phyloP scores from a whole-genome alignment of 345 rosid genomes.

The Citrus inodora region DNA sequence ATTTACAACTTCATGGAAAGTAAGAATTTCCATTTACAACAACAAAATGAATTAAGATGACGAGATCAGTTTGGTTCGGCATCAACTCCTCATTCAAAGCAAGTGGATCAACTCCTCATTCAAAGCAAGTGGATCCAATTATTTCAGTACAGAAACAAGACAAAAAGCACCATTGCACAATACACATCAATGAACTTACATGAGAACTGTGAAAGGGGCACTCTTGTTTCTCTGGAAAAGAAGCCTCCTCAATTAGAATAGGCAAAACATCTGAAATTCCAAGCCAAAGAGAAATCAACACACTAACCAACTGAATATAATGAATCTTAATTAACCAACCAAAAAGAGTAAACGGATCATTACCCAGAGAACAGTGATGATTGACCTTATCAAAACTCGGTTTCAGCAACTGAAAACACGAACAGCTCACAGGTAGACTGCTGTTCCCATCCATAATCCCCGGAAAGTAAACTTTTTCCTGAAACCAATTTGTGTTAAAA shows the following conservation, averaged over 20 bases:
- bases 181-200: constrained; percentile 29
- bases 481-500: background rate
- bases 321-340: background rate
- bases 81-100: background rate
- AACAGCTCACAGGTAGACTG: constrained; percentile 25
- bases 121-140: background rate
- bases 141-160: background rate
- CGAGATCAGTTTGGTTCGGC: background rate
- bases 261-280: constrained; percentile 56
- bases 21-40: background rate
- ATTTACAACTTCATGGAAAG: background rate
- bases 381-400: constrained; percentile 37
- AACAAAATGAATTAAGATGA: background rate
- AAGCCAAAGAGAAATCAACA: constrained; percentile 7
- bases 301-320: background rate
- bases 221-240: constrained; percentile 43
- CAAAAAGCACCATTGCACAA: background rate
- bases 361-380: constrained; percentile 41
- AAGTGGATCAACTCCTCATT: background rate
- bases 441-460: constrained; percentile 25
- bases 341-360: background rate
- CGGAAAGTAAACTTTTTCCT: constrained; percentile 23
- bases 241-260: constrained; percentile 43
- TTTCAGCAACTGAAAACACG: constrained; percentile 36
- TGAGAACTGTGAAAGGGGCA: constrained; percentile 34